Conservation (phyloP, 2,329 filamentous ascomycete genomes). For the Hysterium pulicare region DNA sequence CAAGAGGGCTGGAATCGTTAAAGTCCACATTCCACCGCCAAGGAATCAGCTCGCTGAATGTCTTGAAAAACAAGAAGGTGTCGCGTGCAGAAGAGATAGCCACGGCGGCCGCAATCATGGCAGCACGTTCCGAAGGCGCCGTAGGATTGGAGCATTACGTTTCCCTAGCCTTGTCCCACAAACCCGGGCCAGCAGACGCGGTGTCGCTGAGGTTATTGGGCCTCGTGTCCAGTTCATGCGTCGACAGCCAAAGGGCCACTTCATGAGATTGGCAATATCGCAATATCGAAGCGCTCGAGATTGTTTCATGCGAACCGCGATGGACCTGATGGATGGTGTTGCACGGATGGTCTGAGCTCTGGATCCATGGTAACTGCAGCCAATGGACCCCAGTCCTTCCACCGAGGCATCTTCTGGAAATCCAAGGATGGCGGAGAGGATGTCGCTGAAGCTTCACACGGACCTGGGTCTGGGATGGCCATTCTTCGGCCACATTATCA, state of each 20-base stretch:
- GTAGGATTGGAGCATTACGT: slow-evolving; percentile 6
- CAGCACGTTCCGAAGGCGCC: slow-evolving; percentile 7
- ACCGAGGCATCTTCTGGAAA: slow-evolving; percentile 21
- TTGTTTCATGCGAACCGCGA: slow-evolving; percentile 24
- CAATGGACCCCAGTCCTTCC: slow-evolving; percentile 15
- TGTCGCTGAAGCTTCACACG: neutral
- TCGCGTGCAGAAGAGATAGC: slow-evolving; percentile 14
- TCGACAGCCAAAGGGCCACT: slow-evolving; percentile 6
- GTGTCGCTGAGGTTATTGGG: slow-evolving; percentile 5
- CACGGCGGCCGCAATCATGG: slow-evolving; percentile 5
- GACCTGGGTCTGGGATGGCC: too few relatives aligned
- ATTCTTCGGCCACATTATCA: too few relatives aligned
- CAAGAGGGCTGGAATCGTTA: too few relatives aligned
- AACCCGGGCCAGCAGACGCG: slow-evolving; percentile 1
- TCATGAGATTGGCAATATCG: slow-evolving; percentile 15
- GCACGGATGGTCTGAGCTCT: slow-evolving; percentile 26
- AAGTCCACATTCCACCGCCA: too few relatives aligned
- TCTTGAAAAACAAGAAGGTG: slow-evolving; percentile 11
- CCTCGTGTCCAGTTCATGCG: slow-evolving; percentile 21
- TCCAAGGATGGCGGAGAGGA: slow-evolving; percentile 6
- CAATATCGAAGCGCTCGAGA: slow-evolving; percentile 6
- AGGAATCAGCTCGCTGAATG: too few relatives aligned
- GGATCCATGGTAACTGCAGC: slow-evolving; percentile 12
- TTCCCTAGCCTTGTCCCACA: slow-evolving; percentile 4
- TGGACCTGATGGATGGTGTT: slow-evolving; percentile 18